These are phyloP conservation scores for Naganishia kalamii DNA, from an alignment of 768 basidiomycete genomes.

Conservation along the genomic window DNA sequence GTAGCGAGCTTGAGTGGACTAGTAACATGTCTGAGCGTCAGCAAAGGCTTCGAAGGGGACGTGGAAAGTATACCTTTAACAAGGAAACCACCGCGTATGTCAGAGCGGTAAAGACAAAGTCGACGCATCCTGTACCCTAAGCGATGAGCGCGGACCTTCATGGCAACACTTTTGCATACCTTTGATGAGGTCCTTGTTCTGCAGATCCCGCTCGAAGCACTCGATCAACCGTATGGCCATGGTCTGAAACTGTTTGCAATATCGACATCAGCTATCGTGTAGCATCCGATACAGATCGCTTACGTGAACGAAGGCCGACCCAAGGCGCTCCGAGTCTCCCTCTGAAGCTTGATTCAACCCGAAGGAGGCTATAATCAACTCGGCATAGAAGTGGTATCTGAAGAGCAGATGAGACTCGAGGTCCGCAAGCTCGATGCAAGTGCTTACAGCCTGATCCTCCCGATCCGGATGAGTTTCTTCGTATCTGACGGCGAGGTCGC, in stretches of 20 bases:
- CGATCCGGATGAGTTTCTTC: neutral
- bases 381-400: conserved; percentile 32
- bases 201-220: conserved; percentile 27
- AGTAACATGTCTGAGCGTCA: neutral
- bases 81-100: conserved; percentile 36
- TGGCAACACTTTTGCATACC: neutral
- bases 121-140: conserved; percentile 25
- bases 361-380: conserved; percentile 30
- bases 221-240: conserved; percentile 28
- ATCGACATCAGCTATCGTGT: neutral
- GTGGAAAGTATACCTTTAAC: conserved; percentile 20
- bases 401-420: neutral
- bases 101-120: conserved; percentile 32
- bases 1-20: conserved; percentile 21
- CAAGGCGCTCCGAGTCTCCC: conserved; percentile 9
- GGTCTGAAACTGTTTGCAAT: conserved; percentile 23
- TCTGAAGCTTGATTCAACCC: conserved; percentile 25
- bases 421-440: neutral
- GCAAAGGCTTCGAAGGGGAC: neutral
- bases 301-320: conserved; percentile 28
- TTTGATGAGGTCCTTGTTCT: conserved; percentile 15
- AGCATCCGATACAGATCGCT: neutral
- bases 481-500: neutral
- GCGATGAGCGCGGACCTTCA: neutral
- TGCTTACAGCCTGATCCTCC: conserved; percentile 3